Base-by-base conservation (phyloP, 306 rosid species). In the Casuarina glauca region DNA sequence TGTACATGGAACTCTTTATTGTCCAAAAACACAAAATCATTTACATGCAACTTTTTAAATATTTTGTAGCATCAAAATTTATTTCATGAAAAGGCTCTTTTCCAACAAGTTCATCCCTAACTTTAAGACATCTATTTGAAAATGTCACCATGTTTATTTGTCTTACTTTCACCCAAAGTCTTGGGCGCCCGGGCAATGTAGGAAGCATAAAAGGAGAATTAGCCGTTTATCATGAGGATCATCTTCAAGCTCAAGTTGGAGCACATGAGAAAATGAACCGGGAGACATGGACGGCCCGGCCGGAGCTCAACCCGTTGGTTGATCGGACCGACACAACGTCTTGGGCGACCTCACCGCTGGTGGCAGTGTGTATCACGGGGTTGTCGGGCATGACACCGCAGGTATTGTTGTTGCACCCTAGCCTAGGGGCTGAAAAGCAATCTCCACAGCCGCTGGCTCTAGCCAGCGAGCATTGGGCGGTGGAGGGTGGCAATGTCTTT, bases 361-460 rank as follows among this genome's bases (percentile, higher is more conserved):
- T 86, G 74, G 89, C 88, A 16, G 91, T 90, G 82, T 12, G 41
- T 0, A 88, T 84, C 36, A 88, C 39, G 46, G 85, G 80, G 87
- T 90, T 90, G 84, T 70, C 94, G 0, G 91, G 89, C 0, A 0
- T 0, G 64, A 84, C 54, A 7, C 94, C 82, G 69, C 91, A 86
- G 0, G 94, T 86, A 81, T 88, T 84, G 86, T 88, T 90, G 84
- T 90, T 90, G 86, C 94, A 90, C 5, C 90, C 94, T 0, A 90
- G 91, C 44, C 51, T 80, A 0, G 89, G 90, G 5, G 88, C 55
- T 0, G 91, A 88, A 72, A 76, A 84, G 81, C 94, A 90, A 3
- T 82, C 78, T 0, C 94, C 90, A 67, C 94, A 90, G 61, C 77
- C 61, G 50, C 4, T 9, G 10, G 90, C 16, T 38, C 77, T 6